Percentiles rank a stretch among this genome's conserved stretches.
Evolutionary conservation across 2,329 filamentous ascomycete species (phyloP).

Genomic region (Trichoderma asperellum): DNA sequence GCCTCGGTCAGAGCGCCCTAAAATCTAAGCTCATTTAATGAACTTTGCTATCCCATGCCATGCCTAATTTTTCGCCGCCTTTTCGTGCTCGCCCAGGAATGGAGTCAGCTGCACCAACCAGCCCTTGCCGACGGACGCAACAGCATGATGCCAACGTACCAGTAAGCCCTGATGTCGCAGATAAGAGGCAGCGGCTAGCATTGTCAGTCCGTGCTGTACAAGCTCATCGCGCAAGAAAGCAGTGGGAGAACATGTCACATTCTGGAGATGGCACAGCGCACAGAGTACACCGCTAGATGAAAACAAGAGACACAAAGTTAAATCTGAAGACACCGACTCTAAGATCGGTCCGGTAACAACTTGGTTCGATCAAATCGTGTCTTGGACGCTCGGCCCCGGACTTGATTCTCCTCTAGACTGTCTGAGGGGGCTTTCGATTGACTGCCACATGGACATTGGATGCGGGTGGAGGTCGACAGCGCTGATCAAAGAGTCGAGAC

Average conservation of each 20-base stretch:
- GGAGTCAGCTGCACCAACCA: constrained; percentile 20
- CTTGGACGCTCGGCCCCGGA: constrained; percentile 1
- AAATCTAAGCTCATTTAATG: constrained; percentile 14
- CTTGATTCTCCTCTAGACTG: neutral
- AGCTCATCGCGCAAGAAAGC: neutral
- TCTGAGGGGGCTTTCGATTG: constrained; percentile 6
- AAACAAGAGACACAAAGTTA: constrained; percentile 3
- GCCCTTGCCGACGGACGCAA: constrained; percentile 2
- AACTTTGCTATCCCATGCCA: neutral
- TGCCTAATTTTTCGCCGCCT: constrained; percentile 4
- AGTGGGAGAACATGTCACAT: neutral
- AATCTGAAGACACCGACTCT: constrained; percentile 19
- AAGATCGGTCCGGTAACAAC: constrained; percentile 14
- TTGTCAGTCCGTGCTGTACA: neutral
- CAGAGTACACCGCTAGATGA: constrained; percentile 21
- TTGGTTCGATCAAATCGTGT: neutral
- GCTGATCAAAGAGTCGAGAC: constrained; percentile 26
- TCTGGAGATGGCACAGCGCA: neutral
- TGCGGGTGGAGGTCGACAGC: constrained; percentile 4
- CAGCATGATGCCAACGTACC: neutral
- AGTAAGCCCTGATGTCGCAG: constrained; percentile 25
- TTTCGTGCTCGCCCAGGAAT: constrained; percentile 25
- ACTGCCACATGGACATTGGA: constrained; percentile 18
- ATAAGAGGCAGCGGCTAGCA: constrained; percentile 21
- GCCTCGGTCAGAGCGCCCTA: constrained; percentile 24